Percentiles rank a stretch among this genome's conserved stretches.
These are phyloP conservation scores for Lecanicillium sp. DNA, from an alignment of 2,329 filamentous ascomycete species.

Conservation along the genomic window DNA sequence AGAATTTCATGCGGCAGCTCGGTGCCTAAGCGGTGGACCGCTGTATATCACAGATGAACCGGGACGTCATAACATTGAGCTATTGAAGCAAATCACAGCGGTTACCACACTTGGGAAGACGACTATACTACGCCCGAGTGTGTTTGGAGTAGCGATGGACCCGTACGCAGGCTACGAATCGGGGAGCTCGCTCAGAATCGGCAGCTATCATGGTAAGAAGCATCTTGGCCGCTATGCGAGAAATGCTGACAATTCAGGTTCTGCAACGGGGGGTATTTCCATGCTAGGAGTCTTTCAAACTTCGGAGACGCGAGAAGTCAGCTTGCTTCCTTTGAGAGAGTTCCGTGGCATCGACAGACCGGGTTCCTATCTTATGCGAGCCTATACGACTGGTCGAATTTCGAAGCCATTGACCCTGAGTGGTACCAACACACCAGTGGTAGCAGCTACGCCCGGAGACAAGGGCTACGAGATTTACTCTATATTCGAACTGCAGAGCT, in stretches of 20 bases:
- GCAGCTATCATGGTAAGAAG: constrained; percentile 64
- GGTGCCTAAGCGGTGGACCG: constrained; percentile 84
- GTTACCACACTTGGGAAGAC: constrained; percentile 65
- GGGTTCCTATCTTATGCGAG: constrained; percentile 4
- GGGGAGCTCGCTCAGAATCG: constrained; percentile 66
- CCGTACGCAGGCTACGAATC: constrained; percentile 74
- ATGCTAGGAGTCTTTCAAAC: constrained; percentile 31
- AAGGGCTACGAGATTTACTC: constrained; percentile 77
- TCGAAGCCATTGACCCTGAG: background rate
- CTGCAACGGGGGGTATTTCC: constrained; percentile 58
- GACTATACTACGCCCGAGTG: constrained; percentile 73
- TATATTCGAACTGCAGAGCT: constrained; percentile 59
- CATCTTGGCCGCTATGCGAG: background rate
- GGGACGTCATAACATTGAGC: constrained; percentile 66
- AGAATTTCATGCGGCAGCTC: constrained; percentile 80
- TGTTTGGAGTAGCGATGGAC: constrained; percentile 64
- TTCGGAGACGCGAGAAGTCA: background rate
- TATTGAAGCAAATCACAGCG: constrained; percentile 79
- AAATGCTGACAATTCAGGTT: constrained; percentile 27
- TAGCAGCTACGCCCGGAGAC: constrained; percentile 28
- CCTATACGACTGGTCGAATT: constrained; percentile 8
- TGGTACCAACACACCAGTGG: background rate
- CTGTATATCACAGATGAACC: constrained; percentile 92
- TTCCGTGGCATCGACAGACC: background rate
- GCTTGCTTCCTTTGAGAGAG: background rate